Percentiles rank a stretch among this genome's conserved stretches.
Evolutionary conservation across 2,329 filamentous ascomycete species (phyloP).

Genomic region (Lachnellula occidentalis): DNA sequence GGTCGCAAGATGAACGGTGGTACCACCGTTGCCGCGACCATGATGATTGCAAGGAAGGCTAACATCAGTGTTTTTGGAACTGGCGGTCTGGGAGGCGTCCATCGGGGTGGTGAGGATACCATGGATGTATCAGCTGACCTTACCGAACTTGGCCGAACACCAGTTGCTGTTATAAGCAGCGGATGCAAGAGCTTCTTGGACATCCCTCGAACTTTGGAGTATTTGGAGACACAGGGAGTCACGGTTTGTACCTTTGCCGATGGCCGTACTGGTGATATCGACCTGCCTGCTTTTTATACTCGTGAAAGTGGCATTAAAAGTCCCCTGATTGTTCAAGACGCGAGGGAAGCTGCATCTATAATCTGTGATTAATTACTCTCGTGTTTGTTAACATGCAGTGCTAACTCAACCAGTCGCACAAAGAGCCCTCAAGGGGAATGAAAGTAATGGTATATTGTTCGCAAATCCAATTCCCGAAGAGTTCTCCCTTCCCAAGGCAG

Average conservation of each 20-base stretch:
- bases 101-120: slow-evolving; percentile 76
- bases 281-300: slow-evolving; percentile 92
- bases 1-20: slow-evolving; percentile 74
- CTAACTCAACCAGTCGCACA: slow-evolving; percentile 55
- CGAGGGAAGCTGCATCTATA: slow-evolving; percentile 82
- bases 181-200: slow-evolving; percentile 97
- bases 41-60: slow-evolving; percentile 79
- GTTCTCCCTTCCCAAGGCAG: slow-evolving; percentile 51
- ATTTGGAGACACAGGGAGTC: slow-evolving; percentile 66
- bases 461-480: slow-evolving; percentile 71
- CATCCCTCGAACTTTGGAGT: slow-evolving; percentile 81
- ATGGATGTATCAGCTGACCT: slow-evolving; percentile 96
- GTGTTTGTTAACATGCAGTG: not conserved
- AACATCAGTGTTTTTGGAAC: slow-evolving; percentile 93
- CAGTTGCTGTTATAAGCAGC: slow-evolving; percentile 80
- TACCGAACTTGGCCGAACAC: slow-evolving; percentile 84
- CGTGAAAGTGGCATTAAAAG: slow-evolving; percentile 79
- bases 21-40: slow-evolving; percentile 90
- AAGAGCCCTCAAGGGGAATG: slow-evolving; percentile 60
- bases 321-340: slow-evolving; percentile 67
- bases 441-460: slow-evolving; percentile 75
- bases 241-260: slow-evolving; percentile 87
- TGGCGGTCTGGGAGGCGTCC: slow-evolving; percentile 89
- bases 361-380: slow-evolving; percentile 49
- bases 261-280: slow-evolving; percentile 63